Evolutionary conservation across 2,329 filamentous ascomycete species (phyloP), one percentile per base, ranked within the genome.

Genomic region (Setomelanomma holmii): DNA sequence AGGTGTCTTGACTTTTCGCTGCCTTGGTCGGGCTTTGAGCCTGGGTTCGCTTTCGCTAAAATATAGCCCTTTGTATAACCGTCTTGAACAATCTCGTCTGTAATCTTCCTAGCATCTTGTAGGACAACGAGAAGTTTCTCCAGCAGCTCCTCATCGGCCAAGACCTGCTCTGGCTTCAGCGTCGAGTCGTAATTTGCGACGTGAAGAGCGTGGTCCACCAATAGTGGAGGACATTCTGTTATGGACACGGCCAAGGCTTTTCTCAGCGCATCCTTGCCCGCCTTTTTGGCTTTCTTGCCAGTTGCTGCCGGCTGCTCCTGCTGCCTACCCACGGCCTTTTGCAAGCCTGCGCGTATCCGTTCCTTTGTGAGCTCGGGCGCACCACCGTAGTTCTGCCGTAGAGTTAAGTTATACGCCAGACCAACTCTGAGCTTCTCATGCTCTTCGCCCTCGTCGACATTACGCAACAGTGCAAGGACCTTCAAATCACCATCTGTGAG

Each of bases 131-230:
- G 81, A 1, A 98, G 80, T 40, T 84, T 80, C 22, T 88, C 84
- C 19, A 96, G 66, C 1, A 89, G 73, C 0, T 72, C 68, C 0
- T 90, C 85, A 58, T 87, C 85, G 21, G 84, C 83, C 12, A 97
- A 72, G 0, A 96, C 85, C 42, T 90, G 84, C 7, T 87, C 84
- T 0, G 89, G 86, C 59, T 87, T 86, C 7, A 84, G 75, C 1
- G 83, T 82, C 0, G 87, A 80, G 71, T 97, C 89, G 57, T 96
- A 90, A 1, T 82, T 79, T 1, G 84, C 85, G 1, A 85, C 78
- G 27, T 86, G 83, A 69, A 99, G 85, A 1, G 87, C 88, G 78
- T 98, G 93, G 55, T 98, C 93, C 16, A 98, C 82, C 5, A 99
- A 77, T 48, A 95, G 85, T 0, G 95, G 93, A 1, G 95, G 92